These are phyloP conservation scores for Hypoxylon fragiforme DNA, from an alignment of 495 filamentous ascomycete genomes.

Conservation along the genomic window DNA sequence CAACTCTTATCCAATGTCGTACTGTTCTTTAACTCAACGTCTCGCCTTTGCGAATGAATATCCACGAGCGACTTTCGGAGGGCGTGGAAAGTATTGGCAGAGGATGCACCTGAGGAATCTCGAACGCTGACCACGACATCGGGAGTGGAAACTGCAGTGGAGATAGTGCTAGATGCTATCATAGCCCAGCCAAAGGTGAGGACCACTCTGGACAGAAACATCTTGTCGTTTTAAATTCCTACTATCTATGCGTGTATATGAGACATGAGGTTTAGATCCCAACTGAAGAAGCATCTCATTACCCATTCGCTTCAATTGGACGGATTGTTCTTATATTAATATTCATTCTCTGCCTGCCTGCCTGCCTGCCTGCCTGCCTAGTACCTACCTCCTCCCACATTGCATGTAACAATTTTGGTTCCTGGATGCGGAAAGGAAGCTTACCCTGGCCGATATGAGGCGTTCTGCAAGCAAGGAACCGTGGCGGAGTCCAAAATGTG, in stretches of 20 bases:
- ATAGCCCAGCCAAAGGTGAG: conserved; percentile 9
- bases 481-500: conserved; percentile 21
- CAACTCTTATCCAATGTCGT: conserved; percentile 47
- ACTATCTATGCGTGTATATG: background rate
- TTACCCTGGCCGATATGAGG: conserved; percentile 2
- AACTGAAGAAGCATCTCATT: background rate
- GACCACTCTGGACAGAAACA: conserved; percentile 10
- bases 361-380: background rate
- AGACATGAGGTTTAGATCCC: background rate
- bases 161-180: conserved; percentile 7
- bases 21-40: conserved; percentile 38
- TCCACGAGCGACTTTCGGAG: conserved; percentile 15
- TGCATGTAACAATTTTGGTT: background rate
- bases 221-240: conserved; percentile 5
- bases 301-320: too few relatives aligned
- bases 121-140: conserved; percentile 13
- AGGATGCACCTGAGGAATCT: conserved; percentile 18
- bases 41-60: conserved; percentile 15
- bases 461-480: conserved; percentile 17
- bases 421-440: conserved; percentile 1
- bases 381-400: background rate
- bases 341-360: too few relatives aligned
- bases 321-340: too few relatives aligned
- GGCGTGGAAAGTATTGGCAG: conserved; percentile 17
- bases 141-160: conserved; percentile 10